These are phyloP conservation scores for Hanseniaspora guilliermondii DNA, from an alignment of 805 yeast genomes.

Conservation along the genomic window DNA sequence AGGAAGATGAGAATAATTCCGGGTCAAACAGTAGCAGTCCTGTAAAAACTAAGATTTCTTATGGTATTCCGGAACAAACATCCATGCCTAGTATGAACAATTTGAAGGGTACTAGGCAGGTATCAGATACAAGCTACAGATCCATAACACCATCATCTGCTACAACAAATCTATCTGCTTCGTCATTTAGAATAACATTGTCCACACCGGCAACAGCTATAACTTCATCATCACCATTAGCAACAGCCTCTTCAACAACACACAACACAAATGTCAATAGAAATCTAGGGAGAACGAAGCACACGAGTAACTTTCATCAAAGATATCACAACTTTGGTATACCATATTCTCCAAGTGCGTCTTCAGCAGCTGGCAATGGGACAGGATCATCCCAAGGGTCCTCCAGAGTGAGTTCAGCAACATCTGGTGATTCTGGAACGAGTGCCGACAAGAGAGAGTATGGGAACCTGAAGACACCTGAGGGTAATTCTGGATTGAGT, in stretches of 20 bases:
- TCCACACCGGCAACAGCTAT: not conserved
- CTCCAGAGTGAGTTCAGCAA: not conserved
- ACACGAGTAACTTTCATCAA: not conserved
- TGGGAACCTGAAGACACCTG: not conserved
- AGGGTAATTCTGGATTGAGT: not conserved
- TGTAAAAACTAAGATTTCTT: not conserved
- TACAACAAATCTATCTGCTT: not conserved
- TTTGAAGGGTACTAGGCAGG: not conserved
- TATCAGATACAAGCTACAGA: constrained; percentile 6
- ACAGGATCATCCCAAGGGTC: not conserved
- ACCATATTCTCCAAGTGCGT: constrained; percentile 3
- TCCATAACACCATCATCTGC: constrained; percentile 10
- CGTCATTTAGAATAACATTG: not conserved
- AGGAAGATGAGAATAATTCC: constrained; percentile 23
- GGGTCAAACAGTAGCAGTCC: constrained; percentile 4
- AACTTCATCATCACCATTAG: not conserved
- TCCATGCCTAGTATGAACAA: not conserved
- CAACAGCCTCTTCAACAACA: not conserved
- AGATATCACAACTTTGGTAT: constrained; percentile 10
- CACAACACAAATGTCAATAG: not conserved
- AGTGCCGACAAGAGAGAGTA: not conserved
- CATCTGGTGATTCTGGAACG: not conserved
- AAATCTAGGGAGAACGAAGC: not conserved
- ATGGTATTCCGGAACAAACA: not conserved
- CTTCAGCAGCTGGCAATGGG: not conserved